Evolutionary conservation across 495 filamentous ascomycete genomes (phyloP).

Genomic region (Hypoxylon subgilvum): DNA sequence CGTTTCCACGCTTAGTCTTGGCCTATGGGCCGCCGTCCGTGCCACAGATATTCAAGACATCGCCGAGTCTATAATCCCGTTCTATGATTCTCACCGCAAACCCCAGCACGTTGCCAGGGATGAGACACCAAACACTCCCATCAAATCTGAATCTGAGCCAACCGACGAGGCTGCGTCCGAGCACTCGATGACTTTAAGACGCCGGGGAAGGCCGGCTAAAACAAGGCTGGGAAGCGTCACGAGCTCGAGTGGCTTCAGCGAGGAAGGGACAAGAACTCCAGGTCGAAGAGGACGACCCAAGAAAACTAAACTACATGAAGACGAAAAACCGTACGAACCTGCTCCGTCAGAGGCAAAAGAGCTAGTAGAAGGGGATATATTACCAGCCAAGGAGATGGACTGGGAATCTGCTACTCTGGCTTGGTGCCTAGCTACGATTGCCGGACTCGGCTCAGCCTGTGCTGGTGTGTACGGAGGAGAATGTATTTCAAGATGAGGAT

Average conservation of each 20-base stretch:
- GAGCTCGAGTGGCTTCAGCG: slow-evolving; percentile 23
- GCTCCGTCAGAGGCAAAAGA: slow-evolving; percentile 27
- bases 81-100: slow-evolving; percentile 17
- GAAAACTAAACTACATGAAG: slow-evolving; percentile 39
- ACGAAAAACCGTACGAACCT: slow-evolving; percentile 43
- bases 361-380: slow-evolving; percentile 39
- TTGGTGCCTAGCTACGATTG: slow-evolving; percentile 50
- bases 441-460: slow-evolving; percentile 49
- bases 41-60: slow-evolving; percentile 53
- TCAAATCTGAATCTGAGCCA: slow-evolving; percentile 19
- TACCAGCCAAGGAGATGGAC: slow-evolving; percentile 46
- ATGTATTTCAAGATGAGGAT: slow-evolving; percentile 46
- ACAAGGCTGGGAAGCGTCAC: slow-evolving; percentile 25
- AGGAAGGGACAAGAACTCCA: slow-evolving; percentile 25
- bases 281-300: slow-evolving; percentile 29
- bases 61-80: slow-evolving; percentile 32
- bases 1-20: slow-evolving; percentile 56
- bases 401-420: slow-evolving; percentile 54
- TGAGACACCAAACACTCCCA: slow-evolving; percentile 2
- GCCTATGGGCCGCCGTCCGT: slow-evolving; percentile 59
- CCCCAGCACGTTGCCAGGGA: slow-evolving; percentile 5
- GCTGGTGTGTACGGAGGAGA: slow-evolving; percentile 54
- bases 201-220: slow-evolving; percentile 25
- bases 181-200: slow-evolving; percentile 35
- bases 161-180: slow-evolving; percentile 22